Evolutionary conservation across 495 filamentous ascomycete genomes (phyloP).

Genomic region (Penicillium taxi): DNA sequence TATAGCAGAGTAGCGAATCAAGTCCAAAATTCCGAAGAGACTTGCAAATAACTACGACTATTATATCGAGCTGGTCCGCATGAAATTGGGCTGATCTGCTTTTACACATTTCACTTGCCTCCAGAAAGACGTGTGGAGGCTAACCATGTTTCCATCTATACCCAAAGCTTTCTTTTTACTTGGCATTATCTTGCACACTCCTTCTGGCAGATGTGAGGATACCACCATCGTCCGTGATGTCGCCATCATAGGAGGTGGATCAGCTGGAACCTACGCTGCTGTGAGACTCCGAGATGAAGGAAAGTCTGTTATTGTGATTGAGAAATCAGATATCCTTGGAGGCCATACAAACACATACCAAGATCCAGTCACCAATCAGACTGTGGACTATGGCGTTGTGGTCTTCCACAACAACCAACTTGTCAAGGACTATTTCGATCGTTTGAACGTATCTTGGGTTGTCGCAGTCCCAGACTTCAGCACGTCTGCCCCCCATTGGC

Average conservation of each 20-base stretch:
- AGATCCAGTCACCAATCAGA: slow-evolving; percentile 30
- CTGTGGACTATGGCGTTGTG: slow-evolving; percentile 40
- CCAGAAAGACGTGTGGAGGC: too few species aligned
- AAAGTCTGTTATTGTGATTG: slow-evolving; percentile 38
- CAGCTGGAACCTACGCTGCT: slow-evolving; percentile 40
- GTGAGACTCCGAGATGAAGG: slow-evolving; percentile 31
- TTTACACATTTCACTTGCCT: too few species aligned
- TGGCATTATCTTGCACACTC: slow-evolving; percentile 6
- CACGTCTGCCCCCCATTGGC: background rate
- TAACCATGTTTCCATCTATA: too few species aligned
- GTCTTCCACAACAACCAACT: slow-evolving; percentile 31
- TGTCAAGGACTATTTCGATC: slow-evolving; percentile 30
- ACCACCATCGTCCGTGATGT: slow-evolving; percentile 27
- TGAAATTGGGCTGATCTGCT: too few species aligned
- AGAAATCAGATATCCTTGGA: slow-evolving; percentile 34
- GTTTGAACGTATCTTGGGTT: slow-evolving; percentile 22
- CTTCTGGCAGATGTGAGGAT: background rate
- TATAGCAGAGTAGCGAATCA: too few species aligned
- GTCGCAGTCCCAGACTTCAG: slow-evolving; percentile 23
- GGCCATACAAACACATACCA: slow-evolving; percentile 41
- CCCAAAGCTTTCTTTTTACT: too few species aligned
- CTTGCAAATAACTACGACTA: too few species aligned
- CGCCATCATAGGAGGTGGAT: slow-evolving; percentile 44
- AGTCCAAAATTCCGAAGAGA: too few species aligned
- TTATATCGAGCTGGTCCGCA: too few species aligned